Base-by-base conservation (phyloP, 352 stramenopile genomes). In the Halophytophthora polymorphica region DNA sequence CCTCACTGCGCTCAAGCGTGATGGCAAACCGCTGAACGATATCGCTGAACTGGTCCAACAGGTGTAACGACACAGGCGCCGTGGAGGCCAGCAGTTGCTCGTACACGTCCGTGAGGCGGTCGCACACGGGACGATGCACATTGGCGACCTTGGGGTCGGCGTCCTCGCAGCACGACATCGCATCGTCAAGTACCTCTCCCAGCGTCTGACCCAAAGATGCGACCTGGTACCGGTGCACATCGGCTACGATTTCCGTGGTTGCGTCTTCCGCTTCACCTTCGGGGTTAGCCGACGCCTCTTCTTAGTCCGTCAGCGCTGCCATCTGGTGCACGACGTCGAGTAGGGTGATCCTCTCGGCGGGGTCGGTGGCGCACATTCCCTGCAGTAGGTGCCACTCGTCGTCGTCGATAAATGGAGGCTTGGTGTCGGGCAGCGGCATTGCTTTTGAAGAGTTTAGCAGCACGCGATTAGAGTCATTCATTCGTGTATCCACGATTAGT, bases 131-230 rank as follows among this genome's bases (percentile, higher is more conserved):
- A 33, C 35, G 47, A 41, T 52, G 56, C 33, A 60, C 38, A 45
- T 38, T 15, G 10, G 31, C n/a, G 4, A 50, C n/a, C 2, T 23
- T 34, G 1, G 25, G 25, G 8, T 53, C 40, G 19, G 6, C 13
- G 12, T 48, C 46, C 15, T 11, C 25, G 29, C 46, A 56, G 47
- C 56, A 14, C 28, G 29, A 18, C 0, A 44, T 19, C 11, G 56
- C 56, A 33, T 62, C 54, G 5, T 53, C 34, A 19, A 62, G 33
- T 6, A 47, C 42, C 6, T 19, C 47, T 34, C 50, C 29, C 15
- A 56, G 40, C 10, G 54, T 62, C 42, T 56, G 55, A 11, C 54
- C 54, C 33, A 62, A 33, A 6, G 40, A 52, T 25, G 53, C 43
- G 2, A 64, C 58, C 22, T 55, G 23, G 35, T 55, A 64, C 7